phyloP scores from a whole-genome alignment of 148 eudicot genomes.

The Bassia scoparia region DNA sequence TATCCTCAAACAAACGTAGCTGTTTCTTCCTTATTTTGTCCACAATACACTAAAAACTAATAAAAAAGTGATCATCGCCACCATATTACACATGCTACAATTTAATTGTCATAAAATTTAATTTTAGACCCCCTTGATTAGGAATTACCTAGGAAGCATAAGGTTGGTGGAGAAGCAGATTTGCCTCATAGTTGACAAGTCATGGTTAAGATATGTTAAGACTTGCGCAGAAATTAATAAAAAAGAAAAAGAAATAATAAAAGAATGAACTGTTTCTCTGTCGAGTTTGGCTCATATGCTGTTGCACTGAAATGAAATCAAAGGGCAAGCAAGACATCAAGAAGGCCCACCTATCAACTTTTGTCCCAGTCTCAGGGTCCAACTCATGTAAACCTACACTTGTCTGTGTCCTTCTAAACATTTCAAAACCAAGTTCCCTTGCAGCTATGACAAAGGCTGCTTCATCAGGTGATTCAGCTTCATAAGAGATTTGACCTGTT shows the following conservation, averaged over 20 bases:
- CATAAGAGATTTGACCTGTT: constrained; percentile 40
- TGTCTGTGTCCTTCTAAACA: constrained; percentile 40
- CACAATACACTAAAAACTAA: too few species aligned
- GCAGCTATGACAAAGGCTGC: constrained; percentile 53
- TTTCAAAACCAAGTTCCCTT: constrained; percentile 46
- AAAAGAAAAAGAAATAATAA: neutral
- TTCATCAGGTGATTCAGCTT: constrained; percentile 54
- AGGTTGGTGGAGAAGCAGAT: neutral
- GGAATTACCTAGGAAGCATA: neutral
- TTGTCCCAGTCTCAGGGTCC: constrained; percentile 31
- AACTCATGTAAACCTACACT: constrained; percentile 38
- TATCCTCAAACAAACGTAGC: too few species aligned
- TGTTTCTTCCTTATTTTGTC: too few species aligned
- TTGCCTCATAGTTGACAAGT: neutral
- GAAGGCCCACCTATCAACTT: constrained; percentile 35
- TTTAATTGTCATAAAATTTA: neutral
- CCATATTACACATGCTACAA: neutral
- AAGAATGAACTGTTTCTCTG: neutral
- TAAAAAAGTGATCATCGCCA: neutral
- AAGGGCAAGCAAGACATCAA: constrained; percentile 8
- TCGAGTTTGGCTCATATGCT: neutral
- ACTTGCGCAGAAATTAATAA: neutral
- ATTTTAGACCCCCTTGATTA: neutral
- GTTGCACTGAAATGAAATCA: neutral
- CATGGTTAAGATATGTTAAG: neutral